Evolutionary conservation across 2,329 filamentous ascomycete species (phyloP).

Genomic region (Lachnum nothofagi): DNA sequence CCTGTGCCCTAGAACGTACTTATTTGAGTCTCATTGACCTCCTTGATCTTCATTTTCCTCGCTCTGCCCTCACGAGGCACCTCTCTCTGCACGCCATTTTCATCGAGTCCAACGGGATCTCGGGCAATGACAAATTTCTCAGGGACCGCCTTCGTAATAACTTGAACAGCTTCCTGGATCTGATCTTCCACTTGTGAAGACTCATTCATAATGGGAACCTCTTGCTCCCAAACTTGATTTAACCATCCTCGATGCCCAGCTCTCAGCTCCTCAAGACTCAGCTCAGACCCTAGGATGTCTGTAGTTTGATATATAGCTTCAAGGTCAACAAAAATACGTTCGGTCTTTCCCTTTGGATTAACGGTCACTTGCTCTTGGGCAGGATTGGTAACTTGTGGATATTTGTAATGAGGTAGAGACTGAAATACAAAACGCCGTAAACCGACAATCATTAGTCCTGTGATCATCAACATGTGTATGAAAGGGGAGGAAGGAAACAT

Average conservation of each 20-base stretch:
- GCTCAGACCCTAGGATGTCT: conserved; percentile 65
- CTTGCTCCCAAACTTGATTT: conserved; percentile 49
- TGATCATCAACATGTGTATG: conserved; percentile 74
- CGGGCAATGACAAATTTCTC: conserved; percentile 34
- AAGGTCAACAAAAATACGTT: conserved; percentile 83
- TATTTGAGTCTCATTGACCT: conserved; percentile 87
- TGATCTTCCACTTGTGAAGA: conserved; percentile 4
- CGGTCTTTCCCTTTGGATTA: conserved; percentile 76
- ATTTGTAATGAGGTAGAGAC: conserved; percentile 48
- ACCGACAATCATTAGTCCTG: conserved; percentile 83
- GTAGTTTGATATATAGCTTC: conserved; percentile 78
- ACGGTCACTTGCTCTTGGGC: conserved; percentile 71
- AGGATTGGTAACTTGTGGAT: conserved; percentile 62
- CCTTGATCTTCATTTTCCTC: conserved; percentile 74
- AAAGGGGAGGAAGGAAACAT: conserved; percentile 30
- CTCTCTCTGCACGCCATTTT: conserved; percentile 52
- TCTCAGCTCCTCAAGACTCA: conserved; percentile 88
- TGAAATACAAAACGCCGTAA: conserved; percentile 53
- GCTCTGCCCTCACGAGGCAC: conserved; percentile 44
- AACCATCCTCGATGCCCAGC: conserved; percentile 70
- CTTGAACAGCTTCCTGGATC: conserved; percentile 17
- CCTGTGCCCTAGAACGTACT: conserved; percentile 53
- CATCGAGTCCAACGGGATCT: conserved; percentile 45
- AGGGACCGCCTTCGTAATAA: conserved; percentile 27
- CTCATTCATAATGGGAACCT: conserved; percentile 12